Base-by-base conservation (phyloP, 257 asterid genomes). In the Orobanche coerulescens region DNA sequence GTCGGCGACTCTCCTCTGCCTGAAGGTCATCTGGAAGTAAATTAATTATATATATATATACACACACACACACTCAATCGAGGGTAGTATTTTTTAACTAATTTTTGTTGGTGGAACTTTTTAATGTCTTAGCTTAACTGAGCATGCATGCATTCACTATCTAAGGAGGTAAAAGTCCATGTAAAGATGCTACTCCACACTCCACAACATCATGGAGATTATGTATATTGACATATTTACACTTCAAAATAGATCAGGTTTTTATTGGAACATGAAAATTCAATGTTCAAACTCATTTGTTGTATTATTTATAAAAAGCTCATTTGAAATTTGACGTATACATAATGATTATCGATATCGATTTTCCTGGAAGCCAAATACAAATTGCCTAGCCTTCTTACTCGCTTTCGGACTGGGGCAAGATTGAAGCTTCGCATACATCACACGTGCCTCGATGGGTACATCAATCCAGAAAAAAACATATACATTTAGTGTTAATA, bases 361-460 rank as follows among this genome's bases (percentile, higher is more conserved):
- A 11, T 65, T 68, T 81, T 86, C 98, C 95, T 88, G 87, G 73
- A 92, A 92, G 67, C 96, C 54, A 60, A 78, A 86, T 69, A 54
- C 56, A 23, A 88, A 74, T 34, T 82, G 91, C 53, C 79, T 78
- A 24, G 98, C 95, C 77, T 71, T 86, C 94, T 92, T 92, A 73
- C 84, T 77, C 62, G 88, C 95, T 79, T 65, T 60, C 60, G 82
- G 78, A 60, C 67, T 80, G 8, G 98, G 95, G 72, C 88, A 96
- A 58, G 91, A 79, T 74, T 79, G 83, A 59, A 92, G 96, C 76
- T 84, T 92, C 75, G 86, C 94, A 55, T 92, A 92, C 98, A 92
- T 84, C 37, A 14, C 16, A 19, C 91, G 90, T 10, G 98, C 98
- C 76, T 92, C 96, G 34, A 74, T 73, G 28, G 53, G 12, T 47